Base-by-base conservation (phyloP, 306 rosid genomes). In the Cucurbita argyrosperma region DNA sequence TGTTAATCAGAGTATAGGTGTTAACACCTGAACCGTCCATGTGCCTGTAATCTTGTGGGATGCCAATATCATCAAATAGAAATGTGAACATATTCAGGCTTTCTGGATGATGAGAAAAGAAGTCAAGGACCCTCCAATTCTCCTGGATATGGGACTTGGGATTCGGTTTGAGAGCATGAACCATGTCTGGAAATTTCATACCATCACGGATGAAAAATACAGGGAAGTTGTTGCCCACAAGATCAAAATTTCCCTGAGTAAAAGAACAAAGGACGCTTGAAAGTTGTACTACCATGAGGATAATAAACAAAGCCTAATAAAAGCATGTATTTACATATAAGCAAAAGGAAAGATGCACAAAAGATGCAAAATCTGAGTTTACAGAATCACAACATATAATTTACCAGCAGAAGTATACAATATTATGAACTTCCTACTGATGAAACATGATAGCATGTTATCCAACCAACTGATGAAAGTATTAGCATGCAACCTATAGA, bases 71-170 rank as follows among this genome's bases (percentile, higher is more conserved):
- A 82, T 92, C 98, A 79, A 83, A 88, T 67, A 90, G 82, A 77
- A 90, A 93, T 77, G 86, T 68, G 76, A 93, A 90, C 89, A 85
- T 93, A 85, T 93, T 87, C 77, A 93, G 79, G 82, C 98, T 93
- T 80, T 93, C 98, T 1, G 98, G 97, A 74, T 81, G 90, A 86
- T 90, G 97, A 70, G 98, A 93, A 80, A 90, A 89, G 88, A 89
- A 90, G 82, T 93, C 98, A 8, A 90, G 77, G 79, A 93, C 78
- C 82, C 98, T 86, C 98, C 98, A 93, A 76, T 37, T 79, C 88
- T 93, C 98, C 82, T 90, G 98, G 78, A 93, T 90, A 83, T 90
- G 96, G 58, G 96, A 85, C 86, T 90, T 89, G 9, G 98, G 98
- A 71, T 93, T 93, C 61, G 97, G 97, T 72, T 93, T 93, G 35